A percentile compares a stretch with the other conserved stretches of the same genome.
phyloP scores from a whole-genome alignment of 768 basidiomycete genomes.

The Boletus rex-veris region DNA sequence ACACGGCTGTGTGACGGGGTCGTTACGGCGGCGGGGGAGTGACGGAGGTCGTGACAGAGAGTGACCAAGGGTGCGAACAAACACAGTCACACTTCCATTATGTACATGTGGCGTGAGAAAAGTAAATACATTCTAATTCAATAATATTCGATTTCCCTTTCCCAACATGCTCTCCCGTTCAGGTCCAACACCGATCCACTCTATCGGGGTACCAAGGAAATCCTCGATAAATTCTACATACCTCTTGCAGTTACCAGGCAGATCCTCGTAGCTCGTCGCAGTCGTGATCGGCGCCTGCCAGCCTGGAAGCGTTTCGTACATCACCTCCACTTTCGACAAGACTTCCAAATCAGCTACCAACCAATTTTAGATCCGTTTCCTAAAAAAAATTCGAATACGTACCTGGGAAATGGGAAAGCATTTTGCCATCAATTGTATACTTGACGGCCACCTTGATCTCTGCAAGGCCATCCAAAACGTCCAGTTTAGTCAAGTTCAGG shows the following conservation, averaged over 20 bases:
- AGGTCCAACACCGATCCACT: slow-evolving; percentile 94
- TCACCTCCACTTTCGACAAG: slow-evolving; percentile 75
- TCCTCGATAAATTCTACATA: slow-evolving; percentile 88
- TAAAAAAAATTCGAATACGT: slow-evolving; percentile 18
- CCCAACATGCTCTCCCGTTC: slow-evolving; percentile 75
- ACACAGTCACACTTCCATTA: slow-evolving; percentile 16
- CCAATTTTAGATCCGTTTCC: not conserved
- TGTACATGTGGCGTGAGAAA: slow-evolving; percentile 26
- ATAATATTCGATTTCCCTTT: slow-evolving; percentile 11
- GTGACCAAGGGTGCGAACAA: slow-evolving; percentile 27
- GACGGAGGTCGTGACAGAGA: slow-evolving; percentile 33
- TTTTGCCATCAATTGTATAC: slow-evolving; percentile 74
- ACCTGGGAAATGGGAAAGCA: slow-evolving; percentile 87
- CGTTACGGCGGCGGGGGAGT: slow-evolving; percentile 34
- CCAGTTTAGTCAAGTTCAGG: slow-evolving; percentile 95
- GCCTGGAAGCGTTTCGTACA: slow-evolving; percentile 86
- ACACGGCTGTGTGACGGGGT: slow-evolving; percentile 28
- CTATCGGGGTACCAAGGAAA: slow-evolving; percentile 66
- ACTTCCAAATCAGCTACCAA: slow-evolving; percentile 76
- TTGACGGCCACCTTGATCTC: slow-evolving; percentile 88
- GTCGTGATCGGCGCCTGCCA: slow-evolving; percentile 81
- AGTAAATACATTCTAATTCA: slow-evolving; percentile 16
- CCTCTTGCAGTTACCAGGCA: slow-evolving; percentile 81
- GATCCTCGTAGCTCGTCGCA: slow-evolving; percentile 58
- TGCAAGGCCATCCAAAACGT: slow-evolving; percentile 77